Evolutionary conservation across 768 basidiomycete genomes (phyloP).

Genomic region (Termitomyces sp.): DNA sequence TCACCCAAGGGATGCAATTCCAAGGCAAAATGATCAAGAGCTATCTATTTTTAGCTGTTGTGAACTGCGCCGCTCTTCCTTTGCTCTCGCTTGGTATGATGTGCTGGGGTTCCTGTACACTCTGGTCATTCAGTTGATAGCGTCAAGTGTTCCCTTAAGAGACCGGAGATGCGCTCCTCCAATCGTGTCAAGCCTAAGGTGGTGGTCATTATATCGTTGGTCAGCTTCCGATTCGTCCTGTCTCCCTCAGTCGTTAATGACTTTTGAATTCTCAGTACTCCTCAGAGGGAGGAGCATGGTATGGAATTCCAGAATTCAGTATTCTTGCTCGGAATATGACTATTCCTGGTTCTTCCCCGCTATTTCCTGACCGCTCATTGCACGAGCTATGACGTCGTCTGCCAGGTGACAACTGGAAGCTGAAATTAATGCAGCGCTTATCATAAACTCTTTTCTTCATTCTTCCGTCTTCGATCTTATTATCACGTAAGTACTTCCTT

Average conservation of each 20-base stretch:
- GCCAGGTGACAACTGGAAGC: constrained; percentile 10
- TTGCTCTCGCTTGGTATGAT: neutral
- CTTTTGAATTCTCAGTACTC: constrained; percentile 1
- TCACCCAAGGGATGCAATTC: neutral
- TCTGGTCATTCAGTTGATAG: neutral
- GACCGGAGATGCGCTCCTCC: neutral
- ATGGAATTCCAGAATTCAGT: constrained; percentile 4
- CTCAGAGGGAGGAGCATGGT: constrained; percentile 6
- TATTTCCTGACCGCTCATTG: constrained; percentile 9
- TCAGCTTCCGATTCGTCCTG: neutral
- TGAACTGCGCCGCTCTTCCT: neutral
- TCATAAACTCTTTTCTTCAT: constrained; percentile 3
- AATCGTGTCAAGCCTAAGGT: constrained; percentile 6
- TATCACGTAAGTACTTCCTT: constrained; percentile 8
- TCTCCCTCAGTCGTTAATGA: neutral
- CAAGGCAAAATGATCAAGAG: neutral
- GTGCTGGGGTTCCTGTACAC: neutral
- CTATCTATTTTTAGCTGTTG: too few species aligned
- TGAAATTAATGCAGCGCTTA: constrained; percentile 13
- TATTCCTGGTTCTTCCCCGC: constrained; percentile 1
- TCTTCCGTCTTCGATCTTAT: constrained; percentile 8
- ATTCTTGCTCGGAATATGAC: constrained; percentile 8
- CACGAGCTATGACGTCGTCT: constrained; percentile 2
- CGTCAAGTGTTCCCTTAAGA: neutral
- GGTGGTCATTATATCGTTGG: constrained; percentile 10